phyloP scores from a whole-genome alignment of 768 basidiomycete species.

The Pholiota microspora region DNA sequence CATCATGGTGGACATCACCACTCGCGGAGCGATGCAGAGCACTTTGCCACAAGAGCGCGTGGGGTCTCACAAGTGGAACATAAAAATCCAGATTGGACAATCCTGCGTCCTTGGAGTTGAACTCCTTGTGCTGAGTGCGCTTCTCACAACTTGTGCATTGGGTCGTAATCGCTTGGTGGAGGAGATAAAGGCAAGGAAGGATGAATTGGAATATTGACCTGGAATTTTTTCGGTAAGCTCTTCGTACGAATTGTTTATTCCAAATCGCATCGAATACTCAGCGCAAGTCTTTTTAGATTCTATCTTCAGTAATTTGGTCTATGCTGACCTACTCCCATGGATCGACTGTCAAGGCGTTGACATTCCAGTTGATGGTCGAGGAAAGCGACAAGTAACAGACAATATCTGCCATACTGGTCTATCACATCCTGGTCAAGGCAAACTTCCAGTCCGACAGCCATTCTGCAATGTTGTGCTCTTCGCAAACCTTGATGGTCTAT shows the following conservation, averaged over 20 bases:
- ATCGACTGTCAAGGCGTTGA: background rate
- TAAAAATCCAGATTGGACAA: slow-evolving; percentile 26
- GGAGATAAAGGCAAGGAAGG: slow-evolving; percentile 7
- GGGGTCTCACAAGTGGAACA: slow-evolving; percentile 25
- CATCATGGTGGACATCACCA: slow-evolving; percentile 27
- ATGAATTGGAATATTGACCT: slow-evolving; percentile 6
- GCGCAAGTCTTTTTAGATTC: background rate
- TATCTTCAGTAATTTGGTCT: background rate
- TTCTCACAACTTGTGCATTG: slow-evolving; percentile 13
- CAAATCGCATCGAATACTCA: background rate
- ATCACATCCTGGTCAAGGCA: background rate
- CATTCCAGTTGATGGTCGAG: too few relatives aligned
- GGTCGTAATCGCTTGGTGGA: slow-evolving; percentile 10
- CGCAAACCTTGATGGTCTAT: background rate
- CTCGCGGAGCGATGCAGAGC: slow-evolving; percentile 19
- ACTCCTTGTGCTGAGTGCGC: slow-evolving; percentile 12
- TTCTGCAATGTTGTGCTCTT: too few relatives aligned
- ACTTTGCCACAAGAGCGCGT: slow-evolving; percentile 23
- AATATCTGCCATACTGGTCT: background rate
- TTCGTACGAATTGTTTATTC: background rate
- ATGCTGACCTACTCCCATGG: background rate
- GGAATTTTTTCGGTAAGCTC: background rate
- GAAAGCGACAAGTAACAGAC: background rate
- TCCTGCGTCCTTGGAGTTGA: slow-evolving; percentile 22
- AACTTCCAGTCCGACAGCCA: too few relatives aligned